These are phyloP conservation scores for Xylaria arbuscula DNA, from an alignment of 2,329 filamentous ascomycete species.

Conservation along the genomic window DNA sequence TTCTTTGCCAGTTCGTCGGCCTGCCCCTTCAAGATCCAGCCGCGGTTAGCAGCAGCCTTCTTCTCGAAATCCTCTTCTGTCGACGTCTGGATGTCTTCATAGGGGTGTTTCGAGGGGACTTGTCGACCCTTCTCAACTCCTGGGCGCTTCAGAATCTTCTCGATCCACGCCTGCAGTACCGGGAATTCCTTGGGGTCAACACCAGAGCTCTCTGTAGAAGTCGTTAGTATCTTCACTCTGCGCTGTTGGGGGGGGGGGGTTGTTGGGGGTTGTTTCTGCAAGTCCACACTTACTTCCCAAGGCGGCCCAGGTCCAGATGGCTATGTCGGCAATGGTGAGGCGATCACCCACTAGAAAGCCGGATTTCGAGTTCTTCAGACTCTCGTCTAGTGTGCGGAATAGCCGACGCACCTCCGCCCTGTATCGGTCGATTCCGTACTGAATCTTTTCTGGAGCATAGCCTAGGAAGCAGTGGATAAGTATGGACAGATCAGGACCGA, in stretches of 20 bases:
- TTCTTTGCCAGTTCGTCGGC: slow-evolving; percentile 69
- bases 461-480: slow-evolving; percentile 51
- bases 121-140: slow-evolving; percentile 80
- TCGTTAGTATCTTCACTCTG: slow-evolving; percentile 28
- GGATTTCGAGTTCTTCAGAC: slow-evolving; percentile 68
- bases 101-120: slow-evolving; percentile 74
- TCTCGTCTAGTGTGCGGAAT: slow-evolving; percentile 80
- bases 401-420: slow-evolving; percentile 84
- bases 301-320: slow-evolving; percentile 82
- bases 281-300: slow-evolving; percentile 54
- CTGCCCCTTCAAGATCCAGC: slow-evolving; percentile 78
- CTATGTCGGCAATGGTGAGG: slow-evolving; percentile 81
- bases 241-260: not conserved
- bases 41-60: slow-evolving; percentile 61
- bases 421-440: slow-evolving; percentile 86
- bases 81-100: slow-evolving; percentile 60
- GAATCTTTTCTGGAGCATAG: slow-evolving; percentile 84
- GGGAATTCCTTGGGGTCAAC: slow-evolving; percentile 81
- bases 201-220: slow-evolving; percentile 65
- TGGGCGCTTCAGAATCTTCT: slow-evolving; percentile 74
- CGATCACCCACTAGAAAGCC: slow-evolving; percentile 75
- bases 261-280: too few relatives aligned
- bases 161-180: slow-evolving; percentile 79
- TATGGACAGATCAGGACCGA: not conserved
- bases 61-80: slow-evolving; percentile 67